These are phyloP conservation scores for Kodamaea sp. DNA, from an alignment of 1,139 yeast genomes.

Conservation along the genomic window DNA sequence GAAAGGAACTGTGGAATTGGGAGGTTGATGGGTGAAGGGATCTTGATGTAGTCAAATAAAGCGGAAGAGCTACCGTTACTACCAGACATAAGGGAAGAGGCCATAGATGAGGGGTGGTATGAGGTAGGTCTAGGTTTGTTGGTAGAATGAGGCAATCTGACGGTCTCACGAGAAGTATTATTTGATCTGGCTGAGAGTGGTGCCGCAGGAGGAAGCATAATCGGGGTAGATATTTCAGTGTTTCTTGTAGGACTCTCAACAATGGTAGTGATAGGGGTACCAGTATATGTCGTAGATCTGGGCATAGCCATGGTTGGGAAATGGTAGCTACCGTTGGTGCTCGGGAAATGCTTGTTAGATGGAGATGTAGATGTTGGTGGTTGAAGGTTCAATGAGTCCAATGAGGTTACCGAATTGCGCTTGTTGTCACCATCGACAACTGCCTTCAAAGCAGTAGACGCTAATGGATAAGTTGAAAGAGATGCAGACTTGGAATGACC, in stretches of 20 bases:
- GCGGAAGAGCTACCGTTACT: slow-evolving; percentile 23
- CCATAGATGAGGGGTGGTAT: slow-evolving; percentile 64
- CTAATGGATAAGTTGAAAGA: slow-evolving; percentile 45
- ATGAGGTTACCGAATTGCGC: slow-evolving; percentile 21
- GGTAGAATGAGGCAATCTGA: slow-evolving; percentile 42
- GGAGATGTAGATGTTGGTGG: slow-evolving; percentile 8
- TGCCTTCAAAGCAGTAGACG: slow-evolving; percentile 67
- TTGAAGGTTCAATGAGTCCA: slow-evolving; percentile 16
- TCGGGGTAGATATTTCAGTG: slow-evolving; percentile 10
- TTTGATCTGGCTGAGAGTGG: slow-evolving; percentile 14
- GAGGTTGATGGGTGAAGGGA: slow-evolving; percentile 32
- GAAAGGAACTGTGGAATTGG: slow-evolving; percentile 41
- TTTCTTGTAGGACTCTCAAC: slow-evolving; percentile 45
- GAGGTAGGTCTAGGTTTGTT: slow-evolving; percentile 80
- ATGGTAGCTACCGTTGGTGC: slow-evolving; percentile 10
- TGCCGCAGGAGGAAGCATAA: slow-evolving; percentile 12
- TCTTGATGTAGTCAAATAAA: slow-evolving; percentile 34
- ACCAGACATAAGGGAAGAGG: slow-evolving; percentile 32
- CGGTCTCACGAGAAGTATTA: slow-evolving; percentile 21
- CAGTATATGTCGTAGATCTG: slow-evolving; percentile 46
- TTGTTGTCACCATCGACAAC: slow-evolving; percentile 49
- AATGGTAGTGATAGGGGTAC: slow-evolving; percentile 44
- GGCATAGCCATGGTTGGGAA: slow-evolving; percentile 25
- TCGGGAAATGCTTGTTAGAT: slow-evolving; percentile 6
- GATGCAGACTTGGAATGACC: slow-evolving; percentile 42